A percentile compares a stretch with the other conserved stretches of the same genome.
Conservation (phyloP, 2,329 filamentous ascomycete species). For the Cladophialophora immunda region DNA sequence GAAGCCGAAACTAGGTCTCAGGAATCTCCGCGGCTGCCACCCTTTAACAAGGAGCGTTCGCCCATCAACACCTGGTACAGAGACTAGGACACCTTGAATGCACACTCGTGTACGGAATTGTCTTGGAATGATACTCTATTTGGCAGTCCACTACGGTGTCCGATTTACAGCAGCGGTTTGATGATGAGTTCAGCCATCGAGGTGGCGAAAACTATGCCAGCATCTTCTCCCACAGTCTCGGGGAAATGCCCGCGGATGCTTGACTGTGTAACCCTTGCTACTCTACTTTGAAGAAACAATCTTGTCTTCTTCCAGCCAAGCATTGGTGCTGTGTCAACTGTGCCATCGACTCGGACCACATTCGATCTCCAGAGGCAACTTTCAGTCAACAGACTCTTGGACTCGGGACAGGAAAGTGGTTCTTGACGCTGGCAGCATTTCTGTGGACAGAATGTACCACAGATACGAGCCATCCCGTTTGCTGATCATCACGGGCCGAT, state of each 20-base stretch:
- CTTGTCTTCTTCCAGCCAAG: background rate
- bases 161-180: too few species aligned
- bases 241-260: background rate
- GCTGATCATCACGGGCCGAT: too few species aligned
- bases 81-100: too few species aligned
- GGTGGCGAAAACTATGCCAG: background rate
- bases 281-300: background rate
- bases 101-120: too few species aligned
- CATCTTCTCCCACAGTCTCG: background rate
- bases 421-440: background rate
- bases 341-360: background rate
- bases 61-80: too few species aligned
- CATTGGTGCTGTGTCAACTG: background rate
- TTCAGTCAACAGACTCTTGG: background rate
- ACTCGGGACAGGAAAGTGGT: background rate
- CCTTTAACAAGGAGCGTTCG: too few species aligned
- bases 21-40: too few species aligned
- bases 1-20: too few species aligned
- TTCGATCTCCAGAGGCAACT: background rate
- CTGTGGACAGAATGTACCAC: background rate
- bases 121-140: too few species aligned
- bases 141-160: too few species aligned
- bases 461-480: background rate
- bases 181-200: background rate
- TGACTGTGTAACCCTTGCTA: background rate